These are phyloP conservation scores for Orbilia oligospora DNA, from an alignment of 2,329 filamentous ascomycete genomes.

Conservation along the genomic window DNA sequence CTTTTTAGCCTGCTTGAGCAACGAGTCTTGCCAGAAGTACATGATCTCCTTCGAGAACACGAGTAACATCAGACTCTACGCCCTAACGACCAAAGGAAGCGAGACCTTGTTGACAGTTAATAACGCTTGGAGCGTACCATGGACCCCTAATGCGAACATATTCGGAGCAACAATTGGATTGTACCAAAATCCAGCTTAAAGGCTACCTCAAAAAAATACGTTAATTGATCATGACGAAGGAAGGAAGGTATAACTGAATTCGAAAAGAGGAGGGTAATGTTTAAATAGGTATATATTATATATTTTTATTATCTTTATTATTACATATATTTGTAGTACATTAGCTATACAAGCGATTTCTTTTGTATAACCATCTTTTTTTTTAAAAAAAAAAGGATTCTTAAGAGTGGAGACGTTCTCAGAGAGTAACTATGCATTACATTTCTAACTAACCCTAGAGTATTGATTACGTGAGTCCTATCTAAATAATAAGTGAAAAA, in stretches of 20 bases:
- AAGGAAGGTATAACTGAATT: too few species aligned
- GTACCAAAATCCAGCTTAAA: conserved; percentile 24
- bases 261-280: conserved; percentile 15
- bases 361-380: conserved; percentile 8
- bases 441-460: background rate
- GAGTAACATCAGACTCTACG: conserved; percentile 45
- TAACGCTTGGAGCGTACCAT: conserved; percentile 32
- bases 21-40: conserved; percentile 52
- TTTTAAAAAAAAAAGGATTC: background rate
- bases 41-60: conserved; percentile 49
- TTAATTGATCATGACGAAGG: too few species aligned
- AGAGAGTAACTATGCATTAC: background rate
- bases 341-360: conserved; percentile 2
- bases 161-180: conserved; percentile 34
- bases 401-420: background rate
- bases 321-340: background rate
- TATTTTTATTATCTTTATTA: background rate
- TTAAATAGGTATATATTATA: background rate
- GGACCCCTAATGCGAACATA: conserved; percentile 32
- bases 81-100: conserved; percentile 41
- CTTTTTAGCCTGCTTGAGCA: conserved; percentile 49
- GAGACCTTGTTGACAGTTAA: conserved; percentile 36
- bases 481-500: background rate
- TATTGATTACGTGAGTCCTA: background rate
- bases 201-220: too few species aligned